Percentiles rank a stretch among this genome's conserved stretches.
Conservation (phyloP, 441 rosid genomes). For the Pelargonium fulgidum region DNA sequence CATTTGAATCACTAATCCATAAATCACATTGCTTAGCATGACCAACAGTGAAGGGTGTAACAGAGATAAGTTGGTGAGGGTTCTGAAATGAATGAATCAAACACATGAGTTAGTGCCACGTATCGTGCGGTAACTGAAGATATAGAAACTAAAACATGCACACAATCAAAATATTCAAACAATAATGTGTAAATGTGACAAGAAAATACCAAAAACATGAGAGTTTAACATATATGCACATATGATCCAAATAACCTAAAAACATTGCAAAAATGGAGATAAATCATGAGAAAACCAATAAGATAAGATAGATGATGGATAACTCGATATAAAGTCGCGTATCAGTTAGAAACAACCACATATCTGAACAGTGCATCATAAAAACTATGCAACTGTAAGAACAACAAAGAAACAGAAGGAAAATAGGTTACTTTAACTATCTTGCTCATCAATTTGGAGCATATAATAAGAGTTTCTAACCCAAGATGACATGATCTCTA, state of each 20-base stretch:
- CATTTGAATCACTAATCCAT: slow-evolving; percentile 56
- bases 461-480: background rate
- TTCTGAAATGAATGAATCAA: slow-evolving; percentile 46
- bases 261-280: no score
- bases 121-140: no score
- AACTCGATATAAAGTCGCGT: no score
- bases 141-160: no score
- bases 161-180: no score
- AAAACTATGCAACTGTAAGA: background rate
- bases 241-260: no score
- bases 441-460: background rate
- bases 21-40: slow-evolving; percentile 68
- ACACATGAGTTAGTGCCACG: slow-evolving; percentile 24
- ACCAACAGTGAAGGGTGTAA: slow-evolving; percentile 61
- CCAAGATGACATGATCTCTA: background rate
- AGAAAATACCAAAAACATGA: no score
- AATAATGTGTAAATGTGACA: no score
- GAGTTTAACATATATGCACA: no score
- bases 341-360: slow-evolving; percentile 11
- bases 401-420: background rate
- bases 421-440: background rate
- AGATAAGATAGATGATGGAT: no score
- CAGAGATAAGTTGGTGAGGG: slow-evolving; percentile 58
- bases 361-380: background rate
- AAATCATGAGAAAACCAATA: no score